Evolutionary conservation across 2,329 filamentous ascomycete genomes (phyloP).

Genomic region (Gaeumannomyces tritici): DNA sequence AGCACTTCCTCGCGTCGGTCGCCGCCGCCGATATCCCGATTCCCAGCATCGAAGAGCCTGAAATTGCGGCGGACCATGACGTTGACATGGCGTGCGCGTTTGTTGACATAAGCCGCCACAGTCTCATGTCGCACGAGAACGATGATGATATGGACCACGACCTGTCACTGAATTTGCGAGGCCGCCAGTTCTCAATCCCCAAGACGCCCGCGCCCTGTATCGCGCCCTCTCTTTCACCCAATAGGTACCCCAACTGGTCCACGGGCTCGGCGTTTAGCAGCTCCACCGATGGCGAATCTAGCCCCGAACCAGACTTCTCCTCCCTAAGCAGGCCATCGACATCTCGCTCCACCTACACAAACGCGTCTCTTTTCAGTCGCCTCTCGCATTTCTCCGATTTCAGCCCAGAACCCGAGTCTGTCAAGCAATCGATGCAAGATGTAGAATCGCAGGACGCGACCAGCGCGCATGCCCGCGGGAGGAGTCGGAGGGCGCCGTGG

Average conservation of each 20-base stretch:
- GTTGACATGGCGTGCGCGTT: neutral
- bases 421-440: constrained; percentile 14
- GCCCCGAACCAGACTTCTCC: constrained; percentile 42
- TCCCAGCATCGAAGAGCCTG: constrained; percentile 53
- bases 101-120: neutral
- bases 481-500: constrained; percentile 45
- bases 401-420: constrained; percentile 36
- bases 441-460: neutral
- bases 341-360: constrained; percentile 49
- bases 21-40: constrained; percentile 55
- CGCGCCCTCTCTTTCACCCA: constrained; percentile 31
- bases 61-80: constrained; percentile 21
- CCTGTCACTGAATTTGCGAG: constrained; percentile 18
- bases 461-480: constrained; percentile 3
- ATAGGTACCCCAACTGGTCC: constrained; percentile 49
- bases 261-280: constrained; percentile 46
- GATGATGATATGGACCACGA: constrained; percentile 6
- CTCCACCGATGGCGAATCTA: constrained; percentile 37
- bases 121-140: neutral
- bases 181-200: constrained; percentile 39
- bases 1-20: constrained; percentile 59
- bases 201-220: constrained; percentile 47
- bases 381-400: constrained; percentile 46
- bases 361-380: constrained; percentile 45
- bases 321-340: constrained; percentile 48